Base-by-base conservation (phyloP, 2,329 filamentous ascomycete species). In the Rhynchosporium agropyri region DNA sequence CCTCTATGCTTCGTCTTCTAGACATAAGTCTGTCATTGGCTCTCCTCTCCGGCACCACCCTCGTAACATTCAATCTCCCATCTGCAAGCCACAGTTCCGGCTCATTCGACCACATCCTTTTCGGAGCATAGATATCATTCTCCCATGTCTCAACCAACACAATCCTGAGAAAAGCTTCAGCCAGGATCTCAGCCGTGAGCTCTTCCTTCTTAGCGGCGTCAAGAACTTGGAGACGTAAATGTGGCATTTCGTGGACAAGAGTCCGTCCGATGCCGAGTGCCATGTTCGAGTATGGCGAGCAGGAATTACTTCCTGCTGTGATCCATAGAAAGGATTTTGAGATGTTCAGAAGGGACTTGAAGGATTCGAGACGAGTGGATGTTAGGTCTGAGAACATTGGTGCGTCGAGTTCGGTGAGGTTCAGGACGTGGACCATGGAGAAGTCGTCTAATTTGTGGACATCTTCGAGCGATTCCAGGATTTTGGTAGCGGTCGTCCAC, bases 251-350 rank as follows among this genome's bases (percentile, higher is more conserved):
- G 8, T 62, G 60, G 3, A 63, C 36, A 4, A 69, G 28, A 9
- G 67, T 62, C 31, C 68, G 58, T 1, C 60, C 64, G 36, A 70
- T 56, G 28, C 68, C 69, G 6, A 70, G 57, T 3, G 48, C 53
- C 66, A 65, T 65, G 42, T 63, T 66, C 2, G 60, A 53, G 26
- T 68, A 67, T 7, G 68, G 67, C 1, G 64, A 29, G 4, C 62
- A 54, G 10, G 50, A 54, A 29, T 49, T 31, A 28, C 46, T 56
- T 29, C 66, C 69, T 29, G 28, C 15, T 26, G 64, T 69, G 3
- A 65, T 55, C 68, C 69, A 71, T 10, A 71, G 56, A 40, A 70
- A 59, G 10, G 20, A 58, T 26, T 65, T 59, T 1, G 62, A 54
- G 28, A 57, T 60, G 13, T 63, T 60, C 5, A 63, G 48, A 4